Percentiles rank a stretch among this genome's conserved stretches.
Evolutionary conservation across 1,139 yeast species (phyloP).

Genomic region (Blastobotrys serpentis): DNA sequence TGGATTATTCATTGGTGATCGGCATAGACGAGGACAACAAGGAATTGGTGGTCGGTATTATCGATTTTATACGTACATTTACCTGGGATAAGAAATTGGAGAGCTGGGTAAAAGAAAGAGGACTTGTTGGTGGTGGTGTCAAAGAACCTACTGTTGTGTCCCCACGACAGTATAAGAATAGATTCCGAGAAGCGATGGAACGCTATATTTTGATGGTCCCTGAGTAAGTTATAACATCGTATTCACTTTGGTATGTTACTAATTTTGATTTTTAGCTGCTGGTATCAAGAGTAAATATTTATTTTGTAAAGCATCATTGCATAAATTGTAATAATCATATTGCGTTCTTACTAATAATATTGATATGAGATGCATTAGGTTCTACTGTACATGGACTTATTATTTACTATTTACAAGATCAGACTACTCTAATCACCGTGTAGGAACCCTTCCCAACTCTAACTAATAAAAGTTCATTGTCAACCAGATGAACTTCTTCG

Average conservation of each 20-base stretch:
- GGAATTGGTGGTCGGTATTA: slow-evolving; percentile 85
- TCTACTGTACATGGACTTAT: too few species aligned
- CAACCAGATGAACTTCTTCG: slow-evolving; percentile 53
- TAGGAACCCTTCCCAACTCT: slow-evolving; percentile 62
- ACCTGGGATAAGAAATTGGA: slow-evolving; percentile 99
- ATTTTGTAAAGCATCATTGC: not conserved
- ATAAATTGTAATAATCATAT: too few species aligned
- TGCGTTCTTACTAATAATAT: too few species aligned
- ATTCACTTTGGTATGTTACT: not conserved
- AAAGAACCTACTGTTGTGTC: slow-evolving; percentile 97
- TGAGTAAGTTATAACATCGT: slow-evolving; percentile 42
- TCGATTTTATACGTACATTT: slow-evolving; percentile 87
- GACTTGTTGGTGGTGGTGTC: slow-evolving; percentile 79
- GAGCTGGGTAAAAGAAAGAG: slow-evolving; percentile 97
- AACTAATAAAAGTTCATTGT: slow-evolving; percentile 58
- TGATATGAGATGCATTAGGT: too few species aligned
- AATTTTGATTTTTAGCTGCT: slow-evolving; percentile 21
- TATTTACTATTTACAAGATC: slow-evolving; percentile 2
- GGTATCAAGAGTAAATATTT: slow-evolving; percentile 27
- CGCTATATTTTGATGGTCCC: slow-evolving; percentile 93
- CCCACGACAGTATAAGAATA: slow-evolving; percentile 87
- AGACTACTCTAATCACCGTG: slow-evolving; percentile 23
- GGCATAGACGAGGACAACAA: slow-evolving; percentile 77
- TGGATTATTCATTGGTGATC: slow-evolving; percentile 95
- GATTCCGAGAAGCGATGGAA: slow-evolving; percentile 98